Conservation (phyloP, 306 rosid genomes). For the Leucaena leucocephala region DNA sequence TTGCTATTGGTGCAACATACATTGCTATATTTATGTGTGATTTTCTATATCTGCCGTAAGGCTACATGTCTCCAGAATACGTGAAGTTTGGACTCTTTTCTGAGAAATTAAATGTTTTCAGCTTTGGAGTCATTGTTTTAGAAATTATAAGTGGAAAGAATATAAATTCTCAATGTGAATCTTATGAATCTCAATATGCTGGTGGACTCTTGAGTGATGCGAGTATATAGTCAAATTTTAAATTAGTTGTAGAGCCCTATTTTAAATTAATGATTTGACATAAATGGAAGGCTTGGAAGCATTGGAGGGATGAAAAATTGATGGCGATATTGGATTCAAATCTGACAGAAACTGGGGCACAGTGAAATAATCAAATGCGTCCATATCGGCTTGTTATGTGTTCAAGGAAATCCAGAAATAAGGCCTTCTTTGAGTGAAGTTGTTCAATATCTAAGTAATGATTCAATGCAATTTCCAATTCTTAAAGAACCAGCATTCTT, state of each 20-base stretch:
- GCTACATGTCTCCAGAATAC: neutral
- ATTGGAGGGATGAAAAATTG: neutral
- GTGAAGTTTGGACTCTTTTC: neutral
- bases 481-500: neutral
- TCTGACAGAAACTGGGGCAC: neutral
- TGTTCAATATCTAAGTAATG: neutral
- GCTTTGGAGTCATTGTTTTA: neutral
- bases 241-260: too few species aligned
- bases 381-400: neutral
- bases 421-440: neutral
- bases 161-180: neutral
- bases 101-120: neutral
- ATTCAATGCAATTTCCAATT: neutral
- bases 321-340: neutral
- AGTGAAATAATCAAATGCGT: neutral
- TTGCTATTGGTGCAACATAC: too few species aligned
- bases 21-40: too few species aligned
- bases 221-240: neutral
- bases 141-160: neutral
- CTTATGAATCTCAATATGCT: neutral
- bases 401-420: neutral
- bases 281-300: neutral
- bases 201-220: neutral
- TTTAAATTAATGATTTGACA: neutral
- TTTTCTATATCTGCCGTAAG: neutral